A percentile compares a stretch with the other conserved stretches of the same genome.
phyloP scores from a whole-genome alignment of 1,139 yeast species.

The Debaryomyces sp. region DNA sequence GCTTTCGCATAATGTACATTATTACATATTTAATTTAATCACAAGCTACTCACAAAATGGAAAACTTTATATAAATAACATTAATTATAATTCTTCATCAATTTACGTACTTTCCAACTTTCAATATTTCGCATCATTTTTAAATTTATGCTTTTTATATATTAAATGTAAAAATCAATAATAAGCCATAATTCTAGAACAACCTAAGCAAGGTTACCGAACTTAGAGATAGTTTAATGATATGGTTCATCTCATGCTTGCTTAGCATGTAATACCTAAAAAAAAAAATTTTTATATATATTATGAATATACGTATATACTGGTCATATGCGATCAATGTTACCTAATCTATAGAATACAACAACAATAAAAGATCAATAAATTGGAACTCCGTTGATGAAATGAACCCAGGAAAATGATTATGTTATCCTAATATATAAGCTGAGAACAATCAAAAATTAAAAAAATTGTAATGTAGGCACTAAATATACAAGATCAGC shows the following conservation, averaged over 20 bases:
- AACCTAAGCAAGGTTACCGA: not conserved
- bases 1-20: not conserved
- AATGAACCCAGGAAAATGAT: not conserved
- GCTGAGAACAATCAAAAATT: not conserved
- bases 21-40: not conserved
- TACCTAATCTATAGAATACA: constrained; percentile 2
- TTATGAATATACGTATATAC: not conserved
- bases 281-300: not conserved
- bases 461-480: not conserved
- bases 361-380: constrained; percentile 2
- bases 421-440: constrained; percentile 1
- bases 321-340: not conserved
- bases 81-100: not conserved
- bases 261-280: no score
- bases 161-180: not conserved
- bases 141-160: not conserved
- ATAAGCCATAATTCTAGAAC: not conserved
- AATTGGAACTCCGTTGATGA: not conserved
- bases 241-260: not conserved
- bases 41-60: not conserved
- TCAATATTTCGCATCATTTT: not conserved
- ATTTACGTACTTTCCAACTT: not conserved
- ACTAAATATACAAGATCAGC: constrained; percentile 8
- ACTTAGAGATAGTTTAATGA: no score
- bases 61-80: not conserved